Evolutionary conservation across 345 rosid genomes (phyloP).

Genomic region (Citrus glauca): DNA sequence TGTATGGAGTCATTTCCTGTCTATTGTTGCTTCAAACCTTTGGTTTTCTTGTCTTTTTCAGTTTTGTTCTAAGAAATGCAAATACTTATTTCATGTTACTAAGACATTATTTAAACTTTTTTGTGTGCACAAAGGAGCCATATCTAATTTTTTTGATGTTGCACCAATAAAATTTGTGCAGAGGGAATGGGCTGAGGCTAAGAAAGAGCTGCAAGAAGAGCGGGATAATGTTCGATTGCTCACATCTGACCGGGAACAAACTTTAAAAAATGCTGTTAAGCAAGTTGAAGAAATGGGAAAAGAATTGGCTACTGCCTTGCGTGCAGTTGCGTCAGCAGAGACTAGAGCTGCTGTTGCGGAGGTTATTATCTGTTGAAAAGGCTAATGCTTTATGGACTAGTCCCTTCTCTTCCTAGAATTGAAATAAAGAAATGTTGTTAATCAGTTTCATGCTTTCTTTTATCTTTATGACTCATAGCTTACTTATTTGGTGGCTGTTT

Average conservation of each 20-base stretch:
- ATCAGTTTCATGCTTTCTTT: neutral
- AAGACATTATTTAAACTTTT: neutral
- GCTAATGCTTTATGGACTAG: slow-evolving; percentile 6
- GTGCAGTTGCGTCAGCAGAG: slow-evolving; percentile 77
- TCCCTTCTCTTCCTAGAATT: neutral
- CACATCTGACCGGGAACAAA: slow-evolving; percentile 61
- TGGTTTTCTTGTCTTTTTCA: neutral
- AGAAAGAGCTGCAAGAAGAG: slow-evolving; percentile 82
- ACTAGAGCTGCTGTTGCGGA: slow-evolving; percentile 84
- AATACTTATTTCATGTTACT: neutral
- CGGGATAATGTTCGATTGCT: slow-evolving; percentile 61
- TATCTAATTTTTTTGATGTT: neutral
- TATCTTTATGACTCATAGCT: neutral
- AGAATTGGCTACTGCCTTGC: slow-evolving; percentile 70
- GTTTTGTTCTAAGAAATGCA: neutral
- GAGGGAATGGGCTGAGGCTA: slow-evolving; percentile 98
- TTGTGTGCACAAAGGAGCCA: neutral
- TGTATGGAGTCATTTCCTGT: neutral
- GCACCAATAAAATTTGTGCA: slow-evolving; percentile 21
- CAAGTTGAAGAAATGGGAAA: slow-evolving; percentile 87
- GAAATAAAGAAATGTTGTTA: neutral
- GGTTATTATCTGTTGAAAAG: slow-evolving; percentile 36
- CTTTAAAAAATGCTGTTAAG: slow-evolving; percentile 65
- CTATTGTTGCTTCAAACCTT: neutral
- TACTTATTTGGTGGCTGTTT: neutral